These are phyloP conservation scores for Ceriops tagal DNA, from an alignment of 345 rosid genomes.

Conservation along the genomic window DNA sequence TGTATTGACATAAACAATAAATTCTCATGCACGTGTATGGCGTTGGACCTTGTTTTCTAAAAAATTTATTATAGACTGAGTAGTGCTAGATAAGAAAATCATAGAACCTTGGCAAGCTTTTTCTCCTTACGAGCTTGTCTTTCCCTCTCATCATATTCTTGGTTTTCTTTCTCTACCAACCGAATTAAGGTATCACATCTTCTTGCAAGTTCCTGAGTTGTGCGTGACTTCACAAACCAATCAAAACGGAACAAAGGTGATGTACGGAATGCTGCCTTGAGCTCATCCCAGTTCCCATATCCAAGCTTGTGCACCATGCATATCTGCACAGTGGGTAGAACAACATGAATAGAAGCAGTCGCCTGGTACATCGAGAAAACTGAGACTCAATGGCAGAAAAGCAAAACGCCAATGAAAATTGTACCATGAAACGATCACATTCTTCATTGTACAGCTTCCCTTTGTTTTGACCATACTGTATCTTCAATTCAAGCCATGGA, in stretches of 20 bases:
- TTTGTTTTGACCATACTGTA: conserved; percentile 96
- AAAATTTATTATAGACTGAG: too few relatives aligned
- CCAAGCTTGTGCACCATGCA: conserved; percentile 99
- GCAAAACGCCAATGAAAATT: background rate
- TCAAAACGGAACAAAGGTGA: conserved; percentile 84
- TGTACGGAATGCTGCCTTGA: conserved; percentile 83
- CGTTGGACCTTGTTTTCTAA: background rate
- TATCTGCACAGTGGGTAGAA: conserved; percentile 41
- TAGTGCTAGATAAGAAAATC: background rate
- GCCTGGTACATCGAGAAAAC: background rate
- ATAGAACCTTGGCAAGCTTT: conserved; percentile 84
- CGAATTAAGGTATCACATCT: conserved; percentile 94
- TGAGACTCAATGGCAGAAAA: background rate
- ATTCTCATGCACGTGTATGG: background rate
- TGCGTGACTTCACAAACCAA: conserved; percentile 96
- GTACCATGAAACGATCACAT: conserved; percentile 89
- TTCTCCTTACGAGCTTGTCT: conserved; percentile 97
- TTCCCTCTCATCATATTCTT: conserved; percentile 92
- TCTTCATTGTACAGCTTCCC: conserved; percentile 97
- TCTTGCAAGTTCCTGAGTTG: conserved; percentile 90
- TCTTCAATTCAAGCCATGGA: conserved; percentile 96
- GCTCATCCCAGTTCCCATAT: conserved; percentile 98
- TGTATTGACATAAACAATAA: background rate
- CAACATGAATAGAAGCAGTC: background rate
- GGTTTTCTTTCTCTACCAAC: conserved; percentile 98